A percentile compares a stretch with the other conserved stretches of the same genome.
phyloP scores from a whole-genome alignment of 129 eudicot species.

The Flaveria robusta region DNA sequence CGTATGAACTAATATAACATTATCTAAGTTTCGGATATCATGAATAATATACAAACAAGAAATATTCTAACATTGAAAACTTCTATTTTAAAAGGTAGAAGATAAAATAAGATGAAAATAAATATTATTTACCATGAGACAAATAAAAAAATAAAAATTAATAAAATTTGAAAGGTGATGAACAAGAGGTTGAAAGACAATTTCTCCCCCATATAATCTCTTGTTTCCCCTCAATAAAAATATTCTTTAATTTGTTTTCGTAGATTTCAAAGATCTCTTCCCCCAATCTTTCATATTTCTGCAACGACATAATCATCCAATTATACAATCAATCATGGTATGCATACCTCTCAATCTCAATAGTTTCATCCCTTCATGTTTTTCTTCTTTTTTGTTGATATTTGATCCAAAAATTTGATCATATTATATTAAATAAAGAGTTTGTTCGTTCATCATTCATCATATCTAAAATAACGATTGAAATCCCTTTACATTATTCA shows the following conservation, averaged over 20 bases:
- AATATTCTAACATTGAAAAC: no score
- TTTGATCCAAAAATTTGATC: background rate
- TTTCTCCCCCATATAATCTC: constrained; percentile 31
- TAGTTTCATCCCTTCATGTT: background rate
- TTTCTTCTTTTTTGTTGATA: background rate
- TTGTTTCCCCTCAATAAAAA: constrained; percentile 7
- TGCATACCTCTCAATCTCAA: constrained; percentile 1
- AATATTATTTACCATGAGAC: background rate
- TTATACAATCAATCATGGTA: constrained; percentile 44
- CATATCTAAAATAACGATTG: background rate
- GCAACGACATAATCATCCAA: background rate
- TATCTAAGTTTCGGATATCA: no score
- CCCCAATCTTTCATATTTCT: constrained; percentile 4
- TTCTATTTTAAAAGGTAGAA: no score
- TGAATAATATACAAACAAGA: no score
- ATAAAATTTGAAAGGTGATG: constrained; percentile 11
- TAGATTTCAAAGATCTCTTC: constrained; percentile 40
- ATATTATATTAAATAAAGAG: background rate
- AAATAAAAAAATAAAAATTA: background rate
- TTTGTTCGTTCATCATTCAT: constrained; percentile 6
- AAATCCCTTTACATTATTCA: background rate
- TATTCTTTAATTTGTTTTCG: constrained; percentile 23
- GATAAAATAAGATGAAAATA: background rate
- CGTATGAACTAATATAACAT: no score
- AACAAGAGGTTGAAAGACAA: constrained; percentile 19